phyloP scores from a whole-genome alignment of 129 eudicot genomes.

The Artemisia annua region DNA sequence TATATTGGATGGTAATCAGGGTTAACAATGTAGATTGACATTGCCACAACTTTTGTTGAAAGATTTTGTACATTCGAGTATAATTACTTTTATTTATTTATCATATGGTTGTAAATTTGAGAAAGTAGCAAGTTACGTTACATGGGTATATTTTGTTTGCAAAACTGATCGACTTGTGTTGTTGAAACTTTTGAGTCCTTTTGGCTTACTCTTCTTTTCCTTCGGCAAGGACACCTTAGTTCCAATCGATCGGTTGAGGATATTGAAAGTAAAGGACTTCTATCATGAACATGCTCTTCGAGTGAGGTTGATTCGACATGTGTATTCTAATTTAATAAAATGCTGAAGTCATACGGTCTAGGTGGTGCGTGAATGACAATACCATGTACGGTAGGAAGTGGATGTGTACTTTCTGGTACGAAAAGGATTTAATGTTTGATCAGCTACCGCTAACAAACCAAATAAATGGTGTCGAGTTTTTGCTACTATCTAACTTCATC shows the following conservation, averaged over 20 bases:
- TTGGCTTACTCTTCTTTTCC: slow-evolving; percentile 15
- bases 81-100: too few relatives aligned
- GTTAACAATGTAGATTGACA: too few relatives aligned
- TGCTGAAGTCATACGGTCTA: neutral
- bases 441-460: neutral
- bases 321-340: neutral
- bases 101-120: too few relatives aligned
- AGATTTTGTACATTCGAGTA: too few relatives aligned
- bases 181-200: neutral
- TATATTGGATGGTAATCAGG: too few relatives aligned
- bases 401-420: neutral
- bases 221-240: slow-evolving; percentile 6
- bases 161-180: too few relatives aligned
- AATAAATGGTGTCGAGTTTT: neutral
- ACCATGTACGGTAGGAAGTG: neutral
- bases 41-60: too few relatives aligned
- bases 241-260: neutral
- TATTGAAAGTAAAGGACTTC: too few relatives aligned
- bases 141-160: too few relatives aligned
- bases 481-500: neutral
- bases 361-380: neutral
- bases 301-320: neutral
- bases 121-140: too few relatives aligned
- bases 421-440: neutral
- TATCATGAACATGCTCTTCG: neutral